These are phyloP conservation scores for Cornus suecica DNA, from an alignment of 148 eudicot species.

Conservation along the genomic window DNA sequence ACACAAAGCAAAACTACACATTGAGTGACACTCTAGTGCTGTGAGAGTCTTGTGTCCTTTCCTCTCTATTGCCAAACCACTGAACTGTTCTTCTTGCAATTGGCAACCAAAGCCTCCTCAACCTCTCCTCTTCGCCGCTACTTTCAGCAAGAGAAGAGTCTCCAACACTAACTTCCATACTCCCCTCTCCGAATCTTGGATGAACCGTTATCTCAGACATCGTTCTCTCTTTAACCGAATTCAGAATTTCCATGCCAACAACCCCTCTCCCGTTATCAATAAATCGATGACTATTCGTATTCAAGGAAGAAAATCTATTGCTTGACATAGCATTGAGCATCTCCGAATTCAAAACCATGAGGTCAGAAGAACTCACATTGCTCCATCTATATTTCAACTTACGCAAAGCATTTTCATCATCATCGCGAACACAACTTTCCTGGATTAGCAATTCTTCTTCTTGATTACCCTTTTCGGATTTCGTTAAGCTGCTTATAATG, in stretches of 20 bases:
- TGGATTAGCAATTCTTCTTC: slow-evolving; percentile 43
- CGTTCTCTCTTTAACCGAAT: slow-evolving; percentile 47
- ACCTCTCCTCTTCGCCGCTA: slow-evolving; percentile 43
- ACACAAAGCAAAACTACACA: slow-evolving; percentile 20
- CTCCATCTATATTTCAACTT: slow-evolving; percentile 75
- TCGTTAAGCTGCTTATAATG: slow-evolving; percentile 46
- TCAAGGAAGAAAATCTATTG: slow-evolving; percentile 33
- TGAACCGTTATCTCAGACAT: slow-evolving; percentile 67
- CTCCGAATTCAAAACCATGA: slow-evolving; percentile 62
- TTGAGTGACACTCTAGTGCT: slow-evolving; percentile 23
- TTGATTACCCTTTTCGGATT: slow-evolving; percentile 6
- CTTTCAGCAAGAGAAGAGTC: slow-evolving; percentile 12
- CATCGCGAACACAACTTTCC: slow-evolving; percentile 3
- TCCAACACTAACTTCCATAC: slow-evolving; percentile 2
- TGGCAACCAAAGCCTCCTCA: slow-evolving; percentile 68
- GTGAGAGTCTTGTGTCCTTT: slow-evolving; percentile 8
- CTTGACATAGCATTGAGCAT: slow-evolving; percentile 52
- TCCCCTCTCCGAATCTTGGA: slow-evolving; percentile 45
- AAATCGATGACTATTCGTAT: not conserved
- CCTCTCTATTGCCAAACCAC: slow-evolving; percentile 71
- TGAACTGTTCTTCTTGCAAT: slow-evolving; percentile 79
- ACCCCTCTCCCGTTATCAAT: not conserved
- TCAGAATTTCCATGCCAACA: slow-evolving; percentile 9
- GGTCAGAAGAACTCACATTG: slow-evolving; percentile 62
- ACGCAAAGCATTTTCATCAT: slow-evolving; percentile 26